Conservation (phyloP, 2,329 filamentous ascomycete genomes). For the Trichoderma simmonsii region DNA sequence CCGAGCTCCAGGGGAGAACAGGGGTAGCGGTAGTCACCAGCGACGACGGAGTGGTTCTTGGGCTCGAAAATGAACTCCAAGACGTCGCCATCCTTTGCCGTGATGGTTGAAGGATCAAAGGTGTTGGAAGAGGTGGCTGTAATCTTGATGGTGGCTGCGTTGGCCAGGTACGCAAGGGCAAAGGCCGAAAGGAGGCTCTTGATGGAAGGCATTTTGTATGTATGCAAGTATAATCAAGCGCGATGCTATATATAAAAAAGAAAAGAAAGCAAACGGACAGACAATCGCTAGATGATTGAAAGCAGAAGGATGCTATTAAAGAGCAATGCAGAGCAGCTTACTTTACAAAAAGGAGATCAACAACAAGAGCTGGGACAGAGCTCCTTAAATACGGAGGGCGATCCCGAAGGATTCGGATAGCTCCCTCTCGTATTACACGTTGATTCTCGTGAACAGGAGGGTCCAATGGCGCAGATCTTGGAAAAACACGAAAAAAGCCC, state of each 20-base stretch:
- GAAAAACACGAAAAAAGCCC: background rate
- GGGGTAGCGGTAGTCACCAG: constrained; percentile 35
- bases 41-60: constrained; percentile 38
- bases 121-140: constrained; percentile 32
- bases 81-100: constrained; percentile 34
- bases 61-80: constrained; percentile 38
- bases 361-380: constrained; percentile 22
- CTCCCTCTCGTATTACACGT: constrained; percentile 1
- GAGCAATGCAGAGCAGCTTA: background rate
- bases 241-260: background rate
- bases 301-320: constrained; percentile 21
- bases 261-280: background rate
- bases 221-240: background rate
- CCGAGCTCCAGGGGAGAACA: constrained; percentile 33
- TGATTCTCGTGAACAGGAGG: background rate
- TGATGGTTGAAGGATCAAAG: constrained; percentile 34
- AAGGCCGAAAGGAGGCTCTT: constrained; percentile 27
- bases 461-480: background rate
- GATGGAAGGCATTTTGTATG: constrained; percentile 29
- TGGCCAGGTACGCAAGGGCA: constrained; percentile 26
- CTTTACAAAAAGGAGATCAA: background rate
- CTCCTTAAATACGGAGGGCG: background rate
- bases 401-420: background rate
- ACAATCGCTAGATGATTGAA: constrained; percentile 17
- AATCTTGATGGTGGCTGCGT: constrained; percentile 34